A percentile compares a stretch with the other conserved stretches of the same genome.
phyloP scores from a whole-genome alignment of 768 basidiomycete genomes.

The Pleurotus cornucopiae region DNA sequence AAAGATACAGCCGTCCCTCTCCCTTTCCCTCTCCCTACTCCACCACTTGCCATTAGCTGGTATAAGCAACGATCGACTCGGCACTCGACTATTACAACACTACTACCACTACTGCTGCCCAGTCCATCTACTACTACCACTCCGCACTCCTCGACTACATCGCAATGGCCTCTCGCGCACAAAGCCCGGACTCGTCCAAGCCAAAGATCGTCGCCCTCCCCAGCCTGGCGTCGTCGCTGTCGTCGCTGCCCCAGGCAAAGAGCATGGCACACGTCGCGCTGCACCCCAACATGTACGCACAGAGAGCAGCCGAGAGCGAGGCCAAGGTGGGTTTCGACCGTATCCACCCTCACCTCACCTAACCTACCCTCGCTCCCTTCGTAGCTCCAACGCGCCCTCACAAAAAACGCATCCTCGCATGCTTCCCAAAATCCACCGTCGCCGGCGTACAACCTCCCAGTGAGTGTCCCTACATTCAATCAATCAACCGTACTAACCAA shows the following conservation, averaged over 20 bases:
- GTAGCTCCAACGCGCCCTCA: conserved; percentile 62
- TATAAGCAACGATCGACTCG: too few relatives aligned
- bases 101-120: too few relatives aligned
- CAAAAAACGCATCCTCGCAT: conserved; percentile 40
- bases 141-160: conserved; percentile 16
- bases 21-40: not conserved
- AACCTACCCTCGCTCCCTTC: too few relatives aligned
- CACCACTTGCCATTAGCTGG: too few relatives aligned
- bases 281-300: conserved; percentile 68
- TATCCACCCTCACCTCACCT: too few relatives aligned
- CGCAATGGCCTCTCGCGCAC: conserved; percentile 31
- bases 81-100: too few relatives aligned
- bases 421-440: conserved; percentile 28
- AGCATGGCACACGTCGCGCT: conserved; percentile 62
- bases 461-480: conserved; percentile 16
- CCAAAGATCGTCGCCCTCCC: conserved; percentile 57
- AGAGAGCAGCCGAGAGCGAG: conserved; percentile 67
- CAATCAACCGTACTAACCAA: too few relatives aligned
- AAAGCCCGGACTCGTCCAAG: conserved; percentile 41
- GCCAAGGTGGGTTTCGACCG: conserved; percentile 51
- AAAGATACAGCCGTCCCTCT: not conserved
- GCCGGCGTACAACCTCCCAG: conserved; percentile 32
- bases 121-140: conserved; percentile 8
- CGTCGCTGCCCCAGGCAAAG: conserved; percentile 67
- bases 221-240: conserved; percentile 65